Evolutionary conservation across 495 filamentous ascomycete species (phyloP), one percentile per base, ranked within the genome.

Genomic region (Aspergillus bertholletiae): DNA sequence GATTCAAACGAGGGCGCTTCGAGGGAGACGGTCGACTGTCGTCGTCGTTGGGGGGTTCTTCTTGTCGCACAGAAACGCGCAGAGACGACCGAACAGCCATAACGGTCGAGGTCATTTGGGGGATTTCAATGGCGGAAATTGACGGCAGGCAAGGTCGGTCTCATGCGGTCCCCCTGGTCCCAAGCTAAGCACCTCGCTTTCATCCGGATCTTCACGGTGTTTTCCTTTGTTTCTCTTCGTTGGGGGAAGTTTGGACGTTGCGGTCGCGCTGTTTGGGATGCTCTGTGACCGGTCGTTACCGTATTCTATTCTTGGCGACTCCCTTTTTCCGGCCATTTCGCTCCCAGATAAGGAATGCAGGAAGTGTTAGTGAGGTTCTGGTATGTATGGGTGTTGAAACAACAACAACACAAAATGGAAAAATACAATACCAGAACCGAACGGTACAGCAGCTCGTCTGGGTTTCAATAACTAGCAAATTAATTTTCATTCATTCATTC

Each of bases 1-100:
- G 57, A 35, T 63, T 58, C 1, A 67, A 54, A 49, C 67, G 63
- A 54, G 65, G 63, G 35, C 63, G 67, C 55, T 73, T 74, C 24
- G 65, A 43, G 18, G 66, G 68, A 52, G 66, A 64, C 8, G 62
- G 59, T 41, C 35, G 61, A 52, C 50, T 44, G 48, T 49, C 59
- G 47, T 62, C 51, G 56, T 46, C 37, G 47, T 57, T 52, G 58
- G 57, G 52, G 28, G 15, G 8, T n/a, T 37, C 34, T 37, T 61
- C 63, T 52, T 58, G 65, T 71, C 63, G 68, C 66, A 70, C 56
- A 49, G 70, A 64, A 56, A 66, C 68, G 53, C 69, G 71, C 56
- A 71, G 60, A 17, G 69, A 69, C 9, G 71, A 58, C 61, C 67
- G 66, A 55, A 70, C 60, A 53, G 68, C 66, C 74, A 75, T 77